Conservation (phyloP, 2,329 filamentous ascomycete species). For the Parascedosporium putredinis region DNA sequence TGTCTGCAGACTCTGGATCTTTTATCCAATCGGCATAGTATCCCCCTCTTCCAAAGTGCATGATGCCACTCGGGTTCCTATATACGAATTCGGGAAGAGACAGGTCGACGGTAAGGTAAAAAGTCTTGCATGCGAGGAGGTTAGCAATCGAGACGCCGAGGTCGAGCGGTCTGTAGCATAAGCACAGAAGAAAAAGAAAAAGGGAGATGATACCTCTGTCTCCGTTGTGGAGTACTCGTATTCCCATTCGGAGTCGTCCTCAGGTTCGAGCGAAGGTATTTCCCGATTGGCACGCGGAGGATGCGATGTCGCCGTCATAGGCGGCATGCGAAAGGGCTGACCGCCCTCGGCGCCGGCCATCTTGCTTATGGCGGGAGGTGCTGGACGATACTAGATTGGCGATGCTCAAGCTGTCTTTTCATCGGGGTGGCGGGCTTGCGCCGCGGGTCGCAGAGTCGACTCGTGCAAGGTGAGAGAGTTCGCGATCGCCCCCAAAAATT, state of each 20-base stretch:
- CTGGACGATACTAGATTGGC: neutral
- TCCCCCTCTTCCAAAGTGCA: slow-evolving; percentile 13
- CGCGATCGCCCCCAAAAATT: too few relatives aligned
- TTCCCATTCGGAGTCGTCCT: slow-evolving; percentile 52
- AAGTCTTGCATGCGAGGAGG: slow-evolving; percentile 34
- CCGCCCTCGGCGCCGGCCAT: neutral
- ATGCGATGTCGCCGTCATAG: neutral
- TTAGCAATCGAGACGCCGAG: neutral
- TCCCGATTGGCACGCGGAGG: slow-evolving; percentile 6
- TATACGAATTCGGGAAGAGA: slow-evolving; percentile 44
- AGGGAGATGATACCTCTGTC: slow-evolving; percentile 38
- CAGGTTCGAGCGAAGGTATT: slow-evolving; percentile 11
- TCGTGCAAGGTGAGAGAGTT: too few relatives aligned
- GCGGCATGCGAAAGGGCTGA: neutral
- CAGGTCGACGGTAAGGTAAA: slow-evolving; percentile 53
- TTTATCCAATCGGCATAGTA: slow-evolving; percentile 19
- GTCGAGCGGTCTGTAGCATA: too few relatives aligned
- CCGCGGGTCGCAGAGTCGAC: too few relatives aligned
- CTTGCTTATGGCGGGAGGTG: neutral
- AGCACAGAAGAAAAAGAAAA: too few relatives aligned
- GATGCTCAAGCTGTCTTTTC: too few relatives aligned
- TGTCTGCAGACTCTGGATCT: slow-evolving; percentile 9
- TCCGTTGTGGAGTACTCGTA: slow-evolving; percentile 57
- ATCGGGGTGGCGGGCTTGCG: too few relatives aligned
- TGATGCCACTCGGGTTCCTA: slow-evolving; percentile 9